A percentile compares a stretch with the other conserved stretches of the same genome.
These are phyloP conservation scores for Schoenoplectus tabernaemontani DNA, from an alignment of 202 grass and related monocot genomes.

Conservation along the genomic window DNA sequence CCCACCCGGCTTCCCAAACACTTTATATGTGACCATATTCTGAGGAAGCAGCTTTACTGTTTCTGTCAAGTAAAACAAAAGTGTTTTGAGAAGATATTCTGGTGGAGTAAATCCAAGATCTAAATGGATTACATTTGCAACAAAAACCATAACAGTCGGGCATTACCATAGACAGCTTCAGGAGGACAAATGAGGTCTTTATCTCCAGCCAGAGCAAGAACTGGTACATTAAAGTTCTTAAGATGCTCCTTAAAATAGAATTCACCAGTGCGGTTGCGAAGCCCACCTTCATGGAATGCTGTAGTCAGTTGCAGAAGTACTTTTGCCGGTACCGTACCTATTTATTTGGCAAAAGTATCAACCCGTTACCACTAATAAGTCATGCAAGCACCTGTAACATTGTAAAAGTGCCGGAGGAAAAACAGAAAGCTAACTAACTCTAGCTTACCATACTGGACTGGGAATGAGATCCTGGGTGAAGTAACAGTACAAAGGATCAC, in stretches of 20 bases:
- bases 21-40: slow-evolving; percentile 59
- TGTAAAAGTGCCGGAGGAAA: background rate
- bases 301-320: slow-evolving; percentile 79
- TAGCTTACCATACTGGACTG: background rate
- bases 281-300: slow-evolving; percentile 71
- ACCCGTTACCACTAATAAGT: background rate
- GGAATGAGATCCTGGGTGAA: slow-evolving; percentile 1
- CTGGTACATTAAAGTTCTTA: slow-evolving; percentile 50
- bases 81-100: background rate
- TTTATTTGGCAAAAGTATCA: slow-evolving; percentile 15
- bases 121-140: slow-evolving; percentile 5
- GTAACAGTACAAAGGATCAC: background rate
- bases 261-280: slow-evolving; percentile 48
- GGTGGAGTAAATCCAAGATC: background rate
- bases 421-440: background rate
- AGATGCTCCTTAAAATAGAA: slow-evolving; percentile 79
- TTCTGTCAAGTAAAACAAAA: slow-evolving; percentile 45
- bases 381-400: background rate
- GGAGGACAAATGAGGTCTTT: slow-evolving; percentile 84
- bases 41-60: slow-evolving; percentile 75
- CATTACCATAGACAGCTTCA: slow-evolving; percentile 77
- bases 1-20: slow-evolving; percentile 58
- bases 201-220: slow-evolving; percentile 88
- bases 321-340: slow-evolving; percentile 88
- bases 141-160: background rate